A percentile compares a stretch with the other conserved stretches of the same genome.
Conservation (phyloP, 257 asterid species). For the Petrea volubilis region DNA sequence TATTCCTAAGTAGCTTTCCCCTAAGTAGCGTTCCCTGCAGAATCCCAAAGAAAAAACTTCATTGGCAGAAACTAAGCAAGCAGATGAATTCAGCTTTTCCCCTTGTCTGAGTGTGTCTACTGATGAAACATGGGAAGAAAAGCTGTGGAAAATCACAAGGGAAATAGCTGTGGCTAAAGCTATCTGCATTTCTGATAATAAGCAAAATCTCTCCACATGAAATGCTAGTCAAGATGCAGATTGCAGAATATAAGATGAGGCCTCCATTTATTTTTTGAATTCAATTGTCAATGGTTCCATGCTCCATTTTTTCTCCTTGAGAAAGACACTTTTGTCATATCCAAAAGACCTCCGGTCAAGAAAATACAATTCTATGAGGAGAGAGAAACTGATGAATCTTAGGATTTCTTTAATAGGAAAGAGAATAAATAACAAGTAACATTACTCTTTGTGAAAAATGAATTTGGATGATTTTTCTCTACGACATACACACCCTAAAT, state of each 20-base stretch:
- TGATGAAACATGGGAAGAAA: background rate
- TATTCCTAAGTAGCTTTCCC: no score
- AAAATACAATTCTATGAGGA: no score
- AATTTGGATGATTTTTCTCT: no score
- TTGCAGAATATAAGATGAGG: background rate
- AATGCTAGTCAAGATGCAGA: background rate
- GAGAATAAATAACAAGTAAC: no score
- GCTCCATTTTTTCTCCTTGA: background rate
- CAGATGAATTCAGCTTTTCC: constrained; percentile 24
- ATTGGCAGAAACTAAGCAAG: constrained; percentile 24
- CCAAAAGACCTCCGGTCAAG: background rate
- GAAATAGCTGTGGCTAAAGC: background rate
- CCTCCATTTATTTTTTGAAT: no score
- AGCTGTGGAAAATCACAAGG: background rate
- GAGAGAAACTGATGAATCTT: no score
- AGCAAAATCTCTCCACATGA: background rate
- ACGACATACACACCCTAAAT: no score
- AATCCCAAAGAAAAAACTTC: constrained; percentile 33
- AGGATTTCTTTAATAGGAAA: no score
- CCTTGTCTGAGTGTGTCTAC: constrained; percentile 22
- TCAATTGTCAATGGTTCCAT: no score
- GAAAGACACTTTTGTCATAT: background rate
- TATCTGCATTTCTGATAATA: background rate
- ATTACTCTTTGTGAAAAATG: no score
- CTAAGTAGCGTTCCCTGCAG: no score